Evolutionary conservation across 352 stramenopile species (phyloP).

Genomic region (Phytophthora hibernalis): DNA sequence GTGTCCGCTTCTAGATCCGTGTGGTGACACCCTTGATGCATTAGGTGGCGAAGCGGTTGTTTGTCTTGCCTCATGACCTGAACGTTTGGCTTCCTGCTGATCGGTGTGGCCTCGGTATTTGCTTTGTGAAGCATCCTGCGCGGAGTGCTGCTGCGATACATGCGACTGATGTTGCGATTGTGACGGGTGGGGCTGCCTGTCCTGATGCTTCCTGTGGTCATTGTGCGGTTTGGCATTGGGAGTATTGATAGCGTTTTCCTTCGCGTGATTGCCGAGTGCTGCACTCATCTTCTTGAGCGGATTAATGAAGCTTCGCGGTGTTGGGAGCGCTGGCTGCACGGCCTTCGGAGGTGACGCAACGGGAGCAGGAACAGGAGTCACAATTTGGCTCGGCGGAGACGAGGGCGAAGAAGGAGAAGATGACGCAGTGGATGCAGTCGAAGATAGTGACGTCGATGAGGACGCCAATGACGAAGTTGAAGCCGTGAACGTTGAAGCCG

Average conservation of each 20-base stretch:
- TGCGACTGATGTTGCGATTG: slow-evolving; percentile 29
- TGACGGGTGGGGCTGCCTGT: slow-evolving; percentile 34
- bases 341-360: slow-evolving; percentile 29
- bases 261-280: slow-evolving; percentile 47
- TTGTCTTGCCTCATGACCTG: slow-evolving; percentile 39
- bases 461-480: slow-evolving; percentile 35
- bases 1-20: slow-evolving; percentile 25
- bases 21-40: slow-evolving; percentile 25
- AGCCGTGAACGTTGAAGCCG: slow-evolving; percentile 32
- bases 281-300: slow-evolving; percentile 71
- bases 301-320: slow-evolving; percentile 58
- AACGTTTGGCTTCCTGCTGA: slow-evolving; percentile 49
- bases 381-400: slow-evolving; percentile 22
- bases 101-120: slow-evolving; percentile 42
- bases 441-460: slow-evolving; percentile 38
- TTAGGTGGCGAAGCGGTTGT: slow-evolving; percentile 15
- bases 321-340: slow-evolving; percentile 31
- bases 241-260: slow-evolving; percentile 47
- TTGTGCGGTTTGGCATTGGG: slow-evolving; percentile 46
- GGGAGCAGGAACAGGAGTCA: slow-evolving; percentile 15
- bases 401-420: slow-evolving; percentile 27
- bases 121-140: slow-evolving; percentile 27
- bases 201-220: slow-evolving; percentile 37
- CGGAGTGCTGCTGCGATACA: slow-evolving; percentile 20
- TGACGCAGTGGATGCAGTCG: slow-evolving; percentile 23